Percentiles rank a stretch among this genome's conserved stretches.
Conservation (phyloP, 2,329 filamentous ascomycete species). For the Penicillium concentricum region DNA sequence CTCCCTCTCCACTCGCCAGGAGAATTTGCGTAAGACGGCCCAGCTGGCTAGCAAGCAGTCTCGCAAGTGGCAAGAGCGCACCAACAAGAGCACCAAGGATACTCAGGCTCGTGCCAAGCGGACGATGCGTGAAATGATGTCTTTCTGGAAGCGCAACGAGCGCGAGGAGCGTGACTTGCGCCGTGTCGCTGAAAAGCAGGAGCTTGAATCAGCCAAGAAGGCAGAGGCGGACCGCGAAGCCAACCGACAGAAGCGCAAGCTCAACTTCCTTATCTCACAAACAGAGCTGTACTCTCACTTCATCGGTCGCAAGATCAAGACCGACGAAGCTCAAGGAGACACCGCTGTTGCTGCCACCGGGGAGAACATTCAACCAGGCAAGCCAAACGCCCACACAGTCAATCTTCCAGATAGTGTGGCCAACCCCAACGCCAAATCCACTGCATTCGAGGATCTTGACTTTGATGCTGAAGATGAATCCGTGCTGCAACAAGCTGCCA, state of each 20-base stretch:
- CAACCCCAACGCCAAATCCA: slow-evolving; percentile 68
- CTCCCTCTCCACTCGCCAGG: slow-evolving; percentile 80
- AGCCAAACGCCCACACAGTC: slow-evolving; percentile 42
- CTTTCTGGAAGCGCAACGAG: slow-evolving; percentile 99
- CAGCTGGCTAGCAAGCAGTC: slow-evolving; percentile 96
- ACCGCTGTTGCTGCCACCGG: slow-evolving; percentile 63
- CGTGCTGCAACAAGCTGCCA: slow-evolving; percentile 74
- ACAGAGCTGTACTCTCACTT: slow-evolving; percentile 99
- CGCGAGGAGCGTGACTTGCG: slow-evolving; percentile 92
- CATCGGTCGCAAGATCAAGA: slow-evolving; percentile 99
- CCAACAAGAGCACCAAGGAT: slow-evolving; percentile 98
- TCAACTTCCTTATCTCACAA: slow-evolving; percentile 98
- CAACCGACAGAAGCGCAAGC: slow-evolving; percentile 94
- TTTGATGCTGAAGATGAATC: slow-evolving; percentile 95
- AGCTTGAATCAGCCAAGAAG: slow-evolving; percentile 93
- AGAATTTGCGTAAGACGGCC: slow-evolving; percentile 97
- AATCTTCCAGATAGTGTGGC: slow-evolving; percentile 50
- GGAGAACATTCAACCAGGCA: slow-evolving; percentile 36
- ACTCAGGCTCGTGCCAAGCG: slow-evolving; percentile 95
- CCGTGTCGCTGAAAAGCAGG: slow-evolving; percentile 91
- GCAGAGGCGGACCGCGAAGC: slow-evolving; percentile 97
- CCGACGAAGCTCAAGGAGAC: slow-evolving; percentile 90
- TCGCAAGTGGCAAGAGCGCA: slow-evolving; percentile 92
- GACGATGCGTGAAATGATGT: slow-evolving; percentile 99
- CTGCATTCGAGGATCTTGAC: slow-evolving; percentile 89